Evolutionary conservation across 2,329 filamentous ascomycete genomes (phyloP).

Genomic region (Fusarium paranaense): DNA sequence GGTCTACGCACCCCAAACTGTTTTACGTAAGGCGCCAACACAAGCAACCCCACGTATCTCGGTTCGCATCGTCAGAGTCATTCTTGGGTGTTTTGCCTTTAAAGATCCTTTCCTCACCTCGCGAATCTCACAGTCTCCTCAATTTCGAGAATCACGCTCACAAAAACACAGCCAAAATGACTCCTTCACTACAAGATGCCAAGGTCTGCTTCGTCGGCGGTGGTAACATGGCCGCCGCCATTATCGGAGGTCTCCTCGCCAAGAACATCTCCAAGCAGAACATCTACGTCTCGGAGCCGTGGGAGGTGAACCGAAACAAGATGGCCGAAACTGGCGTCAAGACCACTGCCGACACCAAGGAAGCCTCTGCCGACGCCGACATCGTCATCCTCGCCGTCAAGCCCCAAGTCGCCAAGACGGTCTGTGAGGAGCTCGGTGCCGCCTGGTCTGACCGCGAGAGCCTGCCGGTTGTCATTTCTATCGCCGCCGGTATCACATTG

Average conservation of each 20-base stretch:
- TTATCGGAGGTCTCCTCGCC: slow-evolving; percentile 60
- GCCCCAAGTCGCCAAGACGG: slow-evolving; percentile 61
- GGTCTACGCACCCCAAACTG: slow-evolving; percentile 29
- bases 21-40: slow-evolving; percentile 19
- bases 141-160: not conserved
- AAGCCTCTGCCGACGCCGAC: slow-evolving; percentile 57
- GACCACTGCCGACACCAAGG: slow-evolving; percentile 60
- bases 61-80: not conserved
- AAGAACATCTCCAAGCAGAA: slow-evolving; percentile 57
- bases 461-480: slow-evolving; percentile 60
- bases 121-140: not conserved
- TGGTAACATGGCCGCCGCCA: slow-evolving; percentile 65
- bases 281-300: slow-evolving; percentile 63
- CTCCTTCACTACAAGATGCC: slow-evolving; percentile 45
- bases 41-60: slow-evolving; percentile 22
- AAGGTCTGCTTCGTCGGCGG: slow-evolving; percentile 57
- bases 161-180: slow-evolving; percentile 30
- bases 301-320: slow-evolving; percentile 65
- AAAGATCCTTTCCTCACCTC: not conserved
- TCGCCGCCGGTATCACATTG: slow-evolving; percentile 62
- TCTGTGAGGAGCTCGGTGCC: slow-evolving; percentile 59
- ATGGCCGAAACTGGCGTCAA: slow-evolving; percentile 58
- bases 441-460: slow-evolving; percentile 49
- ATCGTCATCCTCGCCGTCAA: slow-evolving; percentile 63
- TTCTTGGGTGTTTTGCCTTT: not conserved